Evolutionary conservation across 2,329 filamentous ascomycete genomes (phyloP).

Genomic region (Helotiales sp.): DNA sequence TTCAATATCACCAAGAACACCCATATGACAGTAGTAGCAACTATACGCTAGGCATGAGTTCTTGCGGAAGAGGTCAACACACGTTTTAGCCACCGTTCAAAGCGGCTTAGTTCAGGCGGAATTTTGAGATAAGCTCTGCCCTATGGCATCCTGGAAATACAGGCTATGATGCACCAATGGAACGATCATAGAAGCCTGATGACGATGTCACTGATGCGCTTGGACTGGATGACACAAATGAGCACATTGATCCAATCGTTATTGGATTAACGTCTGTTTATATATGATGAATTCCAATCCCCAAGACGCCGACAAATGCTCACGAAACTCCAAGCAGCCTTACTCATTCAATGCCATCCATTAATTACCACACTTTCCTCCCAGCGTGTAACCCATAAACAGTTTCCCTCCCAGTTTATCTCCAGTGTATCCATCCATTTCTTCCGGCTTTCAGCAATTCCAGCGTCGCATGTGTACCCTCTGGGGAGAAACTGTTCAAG

Average conservation of each 20-base stretch:
- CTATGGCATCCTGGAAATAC: neutral
- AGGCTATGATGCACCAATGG: constrained; percentile 10
- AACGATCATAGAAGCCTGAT: neutral
- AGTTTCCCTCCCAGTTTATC: constrained; percentile 10
- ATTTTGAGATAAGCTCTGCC: neutral
- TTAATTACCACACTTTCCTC: constrained; percentile 15
- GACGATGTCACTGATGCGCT: neutral
- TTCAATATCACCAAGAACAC: constrained; percentile 3
- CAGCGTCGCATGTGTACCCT: constrained; percentile 5
- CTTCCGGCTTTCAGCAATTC: neutral
- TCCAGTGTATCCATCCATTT: neutral
- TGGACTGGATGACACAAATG: neutral
- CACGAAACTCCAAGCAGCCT: constrained; percentile 18
- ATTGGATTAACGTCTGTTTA: constrained; percentile 17
- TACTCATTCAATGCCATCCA: constrained; percentile 15
- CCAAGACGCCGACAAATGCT: constrained; percentile 25
- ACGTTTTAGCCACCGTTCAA: constrained; percentile 21
- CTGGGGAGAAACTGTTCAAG: neutral
- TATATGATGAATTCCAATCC: constrained; percentile 14
- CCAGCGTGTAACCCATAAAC: constrained; percentile 2
- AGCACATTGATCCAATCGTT: constrained; percentile 6
- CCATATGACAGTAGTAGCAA: constrained; percentile 7
- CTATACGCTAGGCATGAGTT: constrained; percentile 17
- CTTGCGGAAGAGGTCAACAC: constrained; percentile 13
- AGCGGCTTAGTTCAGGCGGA: constrained; percentile 1